phyloP scores from a whole-genome alignment of 2,329 filamentous ascomycete species.

The Talaromyces funiculosus region DNA sequence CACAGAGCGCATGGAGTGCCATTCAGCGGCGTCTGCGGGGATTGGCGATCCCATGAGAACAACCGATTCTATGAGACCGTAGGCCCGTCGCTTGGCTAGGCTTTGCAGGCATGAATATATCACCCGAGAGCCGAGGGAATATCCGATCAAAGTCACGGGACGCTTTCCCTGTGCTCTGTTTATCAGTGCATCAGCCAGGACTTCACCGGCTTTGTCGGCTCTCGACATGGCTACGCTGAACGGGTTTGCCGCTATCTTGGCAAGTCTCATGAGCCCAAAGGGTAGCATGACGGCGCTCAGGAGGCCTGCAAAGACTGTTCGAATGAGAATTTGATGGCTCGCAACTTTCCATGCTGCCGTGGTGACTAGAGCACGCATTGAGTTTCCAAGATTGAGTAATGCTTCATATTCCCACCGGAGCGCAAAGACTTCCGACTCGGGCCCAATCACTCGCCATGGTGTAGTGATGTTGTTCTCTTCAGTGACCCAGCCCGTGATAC shows the following conservation, averaged over 20 bases:
- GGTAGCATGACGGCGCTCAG: constrained; percentile 64
- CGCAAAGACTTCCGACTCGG: constrained; percentile 71
- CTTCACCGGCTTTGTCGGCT: constrained; percentile 71
- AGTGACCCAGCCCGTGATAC: constrained; percentile 74
- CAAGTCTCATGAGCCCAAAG: constrained; percentile 59
- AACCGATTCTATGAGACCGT: constrained; percentile 76
- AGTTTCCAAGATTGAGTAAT: constrained; percentile 69
- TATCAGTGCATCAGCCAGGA: constrained; percentile 75
- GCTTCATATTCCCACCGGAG: constrained; percentile 77
- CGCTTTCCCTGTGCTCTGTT: constrained; percentile 77
- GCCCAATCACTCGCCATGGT: constrained; percentile 72
- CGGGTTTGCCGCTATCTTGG: constrained; percentile 70
- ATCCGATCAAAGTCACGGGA: constrained; percentile 73
- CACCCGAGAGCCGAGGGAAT: constrained; percentile 72
- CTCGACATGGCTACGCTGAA: constrained; percentile 71
- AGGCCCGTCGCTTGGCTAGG: constrained; percentile 71
- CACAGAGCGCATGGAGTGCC: constrained; percentile 70
- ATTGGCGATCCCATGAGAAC: constrained; percentile 77
- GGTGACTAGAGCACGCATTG: constrained; percentile 70
- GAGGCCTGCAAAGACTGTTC: constrained; percentile 63
- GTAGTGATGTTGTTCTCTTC: constrained; percentile 65
- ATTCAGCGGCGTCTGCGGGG: constrained; percentile 65
- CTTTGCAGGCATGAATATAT: constrained; percentile 76
- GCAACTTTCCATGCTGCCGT: constrained; percentile 73
- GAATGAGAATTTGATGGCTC: constrained; percentile 67